These are phyloP conservation scores for Neurospora crassa DNA, from an alignment of 2,329 filamentous ascomycete genomes.

Conservation along the genomic window DNA sequence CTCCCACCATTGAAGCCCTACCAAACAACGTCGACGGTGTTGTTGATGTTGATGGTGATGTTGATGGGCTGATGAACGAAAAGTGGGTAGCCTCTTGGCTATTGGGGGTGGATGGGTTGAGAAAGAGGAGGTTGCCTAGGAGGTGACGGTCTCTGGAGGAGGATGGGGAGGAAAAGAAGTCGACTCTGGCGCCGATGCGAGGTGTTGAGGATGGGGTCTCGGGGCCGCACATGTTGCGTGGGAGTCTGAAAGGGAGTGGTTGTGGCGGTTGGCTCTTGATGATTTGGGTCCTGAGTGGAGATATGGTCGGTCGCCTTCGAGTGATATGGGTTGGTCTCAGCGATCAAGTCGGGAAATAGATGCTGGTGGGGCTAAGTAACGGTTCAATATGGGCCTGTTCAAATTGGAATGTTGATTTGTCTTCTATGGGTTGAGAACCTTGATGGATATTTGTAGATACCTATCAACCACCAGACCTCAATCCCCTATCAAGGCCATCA, in stretches of 20 bases:
- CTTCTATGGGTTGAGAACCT: background rate
- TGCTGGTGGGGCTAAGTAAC: background rate
- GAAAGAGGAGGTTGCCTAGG: conserved; percentile 6
- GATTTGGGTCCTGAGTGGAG: background rate
- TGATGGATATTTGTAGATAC: background rate
- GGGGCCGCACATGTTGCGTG: conserved; percentile 13
- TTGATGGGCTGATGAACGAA: conserved; percentile 4
- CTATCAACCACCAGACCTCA: background rate
- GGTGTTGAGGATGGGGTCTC: conserved; percentile 14
- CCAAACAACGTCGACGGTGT: background rate
- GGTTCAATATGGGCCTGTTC: background rate
- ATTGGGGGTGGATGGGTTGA: conserved; percentile 9
- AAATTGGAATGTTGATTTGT: background rate
- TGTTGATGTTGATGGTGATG: background rate
- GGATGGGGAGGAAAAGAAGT: conserved; percentile 13
- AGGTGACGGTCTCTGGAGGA: background rate
- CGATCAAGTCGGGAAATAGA: background rate
- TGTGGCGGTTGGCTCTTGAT: background rate
- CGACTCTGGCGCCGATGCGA: conserved; percentile 18
- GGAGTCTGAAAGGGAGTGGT: background rate
- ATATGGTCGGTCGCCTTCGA: background rate
- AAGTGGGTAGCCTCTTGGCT: conserved; percentile 12
- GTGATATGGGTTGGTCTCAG: background rate
- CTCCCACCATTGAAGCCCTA: background rate
- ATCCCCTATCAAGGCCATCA: background rate